Evolutionary conservation across 2,329 filamentous ascomycete genomes (phyloP).

Genomic region (Ambrosiella beaveri): DNA sequence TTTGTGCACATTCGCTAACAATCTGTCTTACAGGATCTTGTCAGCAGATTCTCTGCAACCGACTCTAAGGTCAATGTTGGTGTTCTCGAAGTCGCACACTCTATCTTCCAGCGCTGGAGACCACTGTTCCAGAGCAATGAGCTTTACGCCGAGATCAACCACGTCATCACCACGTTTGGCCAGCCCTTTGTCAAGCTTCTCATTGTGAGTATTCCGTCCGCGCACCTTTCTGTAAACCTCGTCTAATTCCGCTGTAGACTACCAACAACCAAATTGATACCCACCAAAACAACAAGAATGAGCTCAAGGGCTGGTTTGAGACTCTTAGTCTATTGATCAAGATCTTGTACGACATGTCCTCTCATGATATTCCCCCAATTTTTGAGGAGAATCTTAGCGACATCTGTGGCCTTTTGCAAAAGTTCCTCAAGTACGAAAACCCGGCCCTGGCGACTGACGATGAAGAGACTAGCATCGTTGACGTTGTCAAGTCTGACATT

Average conservation of each 20-base stretch:
- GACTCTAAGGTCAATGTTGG: constrained; percentile 80
- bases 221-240: neutral
- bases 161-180: constrained; percentile 76
- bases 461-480: constrained; percentile 63
- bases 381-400: constrained; percentile 76
- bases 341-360: constrained; percentile 92
- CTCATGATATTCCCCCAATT: constrained; percentile 82
- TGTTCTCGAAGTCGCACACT: constrained; percentile 91
- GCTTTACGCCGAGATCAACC: constrained; percentile 88
- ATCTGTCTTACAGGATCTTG: constrained; percentile 47
- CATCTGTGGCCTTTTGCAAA: constrained; percentile 68
- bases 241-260: constrained; percentile 24
- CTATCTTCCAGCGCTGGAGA: constrained; percentile 91
- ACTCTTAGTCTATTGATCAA: constrained; percentile 80
- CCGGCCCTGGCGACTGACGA: constrained; percentile 68
- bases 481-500: constrained; percentile 82
- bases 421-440: constrained; percentile 84
- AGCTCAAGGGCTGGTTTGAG: constrained; percentile 61
- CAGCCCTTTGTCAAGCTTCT: constrained; percentile 68
- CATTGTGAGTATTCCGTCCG: constrained; percentile 31
- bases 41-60: constrained; percentile 65
- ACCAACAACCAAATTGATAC: constrained; percentile 56
- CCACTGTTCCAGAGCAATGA: constrained; percentile 86
- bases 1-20: neutral
- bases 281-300: constrained; percentile 57